These are phyloP conservation scores for Picea sitchensis DNA, from an alignment of 75 land plant species.

Conservation along the genomic window DNA sequence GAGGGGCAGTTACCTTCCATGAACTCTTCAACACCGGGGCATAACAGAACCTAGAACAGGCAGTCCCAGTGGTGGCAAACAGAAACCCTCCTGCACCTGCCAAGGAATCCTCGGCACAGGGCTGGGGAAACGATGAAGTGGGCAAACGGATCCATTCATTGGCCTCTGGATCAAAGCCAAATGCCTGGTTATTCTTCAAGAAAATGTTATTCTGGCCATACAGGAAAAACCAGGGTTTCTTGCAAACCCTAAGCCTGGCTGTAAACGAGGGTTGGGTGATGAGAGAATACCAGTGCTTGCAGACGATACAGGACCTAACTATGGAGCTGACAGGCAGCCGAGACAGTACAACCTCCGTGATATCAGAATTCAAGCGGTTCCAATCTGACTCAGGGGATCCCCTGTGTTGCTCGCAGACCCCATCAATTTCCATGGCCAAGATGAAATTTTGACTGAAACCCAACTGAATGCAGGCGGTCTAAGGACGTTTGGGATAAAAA, in stretches of 20 bases:
- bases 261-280: conserved; percentile 37
- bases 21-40: conserved; percentile 16
- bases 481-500: too few species aligned
- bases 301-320: conserved; percentile 38
- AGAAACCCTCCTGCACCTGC: conserved; percentile 31
- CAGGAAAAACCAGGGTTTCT: conserved; percentile 59
- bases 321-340: conserved; percentile 45
- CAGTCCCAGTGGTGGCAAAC: conserved; percentile 27
- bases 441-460: not conserved
- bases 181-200: conserved; percentile 46
- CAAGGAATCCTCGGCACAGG: conserved; percentile 20
- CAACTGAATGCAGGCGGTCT: too few species aligned
- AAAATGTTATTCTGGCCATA: conserved; percentile 52
- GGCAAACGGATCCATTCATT: conserved; percentile 44
- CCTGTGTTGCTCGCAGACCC: not conserved
- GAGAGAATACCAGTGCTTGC: conserved; percentile 54
- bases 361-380: conserved; percentile 33
- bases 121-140: conserved; percentile 4
- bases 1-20: conserved; percentile 44
- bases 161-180: conserved; percentile 60
- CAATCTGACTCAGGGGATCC: conserved; percentile 1
- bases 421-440: not conserved
- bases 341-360: conserved; percentile 46
- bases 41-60: conserved; percentile 20
- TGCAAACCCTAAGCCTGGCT: conserved; percentile 14